Evolutionary conservation across 805 yeast genomes (phyloP).

Genomic region (Zygosaccharomyces bailii): DNA sequence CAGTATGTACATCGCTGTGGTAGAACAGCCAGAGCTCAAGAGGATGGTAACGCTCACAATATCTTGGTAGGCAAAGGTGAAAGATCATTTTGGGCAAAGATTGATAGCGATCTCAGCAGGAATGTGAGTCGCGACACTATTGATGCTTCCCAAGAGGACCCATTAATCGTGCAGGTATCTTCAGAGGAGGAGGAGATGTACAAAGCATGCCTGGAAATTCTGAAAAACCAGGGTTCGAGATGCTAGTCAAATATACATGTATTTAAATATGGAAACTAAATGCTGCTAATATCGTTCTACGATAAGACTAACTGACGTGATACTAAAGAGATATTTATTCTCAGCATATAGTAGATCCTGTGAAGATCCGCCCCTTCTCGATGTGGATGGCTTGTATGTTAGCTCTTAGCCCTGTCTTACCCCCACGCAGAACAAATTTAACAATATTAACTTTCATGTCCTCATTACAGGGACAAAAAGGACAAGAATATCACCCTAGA

Average conservation of each 20-base stretch:
- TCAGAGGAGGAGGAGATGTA: constrained; percentile 41
- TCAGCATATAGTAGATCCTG: too few species aligned
- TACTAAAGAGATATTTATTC: too few species aligned
- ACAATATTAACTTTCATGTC: constrained; percentile 4
- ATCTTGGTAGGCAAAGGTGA: constrained; percentile 79
- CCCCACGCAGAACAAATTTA: constrained; percentile 6
- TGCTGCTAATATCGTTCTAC: too few species aligned
- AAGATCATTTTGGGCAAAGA: constrained; percentile 53
- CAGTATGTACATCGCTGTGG: constrained; percentile 97
- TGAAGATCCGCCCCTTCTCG: too few species aligned
- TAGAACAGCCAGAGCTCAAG: constrained; percentile 93
- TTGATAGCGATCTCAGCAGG: constrained; percentile 53
- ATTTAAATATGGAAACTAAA: not conserved
- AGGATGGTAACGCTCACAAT: constrained; percentile 69
- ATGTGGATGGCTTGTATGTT: not conserved
- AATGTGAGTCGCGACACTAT: constrained; percentile 36
- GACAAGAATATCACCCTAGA: too few species aligned
- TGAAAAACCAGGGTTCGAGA: constrained; percentile 37
- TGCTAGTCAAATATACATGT: not conserved
- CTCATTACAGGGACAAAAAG: not conserved
- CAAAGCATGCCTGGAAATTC: constrained; percentile 41
- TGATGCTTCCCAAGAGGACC: constrained; percentile 17
- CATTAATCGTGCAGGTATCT: constrained; percentile 32
- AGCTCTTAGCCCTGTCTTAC: not conserved
- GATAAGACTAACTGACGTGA: too few species aligned